Conservation (phyloP, 805 yeast species). For the Candida namnaoensis region DNA sequence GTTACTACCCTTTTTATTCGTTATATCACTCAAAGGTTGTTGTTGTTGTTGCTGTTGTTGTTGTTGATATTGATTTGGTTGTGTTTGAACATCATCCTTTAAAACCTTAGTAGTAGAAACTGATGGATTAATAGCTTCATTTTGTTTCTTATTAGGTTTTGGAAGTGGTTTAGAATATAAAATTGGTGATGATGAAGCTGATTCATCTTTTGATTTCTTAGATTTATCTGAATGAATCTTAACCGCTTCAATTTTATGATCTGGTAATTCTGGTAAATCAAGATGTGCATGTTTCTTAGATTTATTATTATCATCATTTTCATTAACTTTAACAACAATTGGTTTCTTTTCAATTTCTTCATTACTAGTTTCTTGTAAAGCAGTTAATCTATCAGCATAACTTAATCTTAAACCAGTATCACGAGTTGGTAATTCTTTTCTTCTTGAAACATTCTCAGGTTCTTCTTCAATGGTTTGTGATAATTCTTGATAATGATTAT, state of each 20-base stretch:
- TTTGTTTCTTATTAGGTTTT: constrained; percentile 5
- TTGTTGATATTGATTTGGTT: too few species aligned
- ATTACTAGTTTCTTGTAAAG: constrained; percentile 2
- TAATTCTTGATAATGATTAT: too few species aligned
- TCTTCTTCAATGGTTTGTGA: too few species aligned
- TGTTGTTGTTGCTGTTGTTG: not conserved
- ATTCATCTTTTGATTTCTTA: constrained; percentile 1
- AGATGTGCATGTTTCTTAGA: constrained; percentile 3
- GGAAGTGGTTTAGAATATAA: constrained; percentile 6
- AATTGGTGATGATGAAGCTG: constrained; percentile 5
- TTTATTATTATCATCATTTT: constrained; percentile 2
- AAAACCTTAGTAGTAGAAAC: constrained; percentile 7
- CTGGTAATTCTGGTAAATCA: constrained; percentile 17
- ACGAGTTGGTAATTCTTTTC: constrained; percentile 8
- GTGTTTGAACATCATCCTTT: not conserved
- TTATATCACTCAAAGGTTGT: constrained; percentile 11
- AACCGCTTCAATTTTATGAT: constrained; percentile 18
- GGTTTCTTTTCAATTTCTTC: constrained; percentile 4
- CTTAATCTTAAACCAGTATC: constrained; percentile 22
- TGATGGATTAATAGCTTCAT: constrained; percentile 7
- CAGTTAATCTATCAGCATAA: constrained; percentile 29
- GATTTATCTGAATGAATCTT: constrained; percentile 13
- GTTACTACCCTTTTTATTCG: constrained; percentile 15
- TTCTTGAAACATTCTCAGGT: not conserved
- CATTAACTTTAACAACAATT: constrained; percentile 6